Evolutionary conservation across 2,329 filamentous ascomycete species (phyloP).

Genomic region (Aspergillus sp.): DNA sequence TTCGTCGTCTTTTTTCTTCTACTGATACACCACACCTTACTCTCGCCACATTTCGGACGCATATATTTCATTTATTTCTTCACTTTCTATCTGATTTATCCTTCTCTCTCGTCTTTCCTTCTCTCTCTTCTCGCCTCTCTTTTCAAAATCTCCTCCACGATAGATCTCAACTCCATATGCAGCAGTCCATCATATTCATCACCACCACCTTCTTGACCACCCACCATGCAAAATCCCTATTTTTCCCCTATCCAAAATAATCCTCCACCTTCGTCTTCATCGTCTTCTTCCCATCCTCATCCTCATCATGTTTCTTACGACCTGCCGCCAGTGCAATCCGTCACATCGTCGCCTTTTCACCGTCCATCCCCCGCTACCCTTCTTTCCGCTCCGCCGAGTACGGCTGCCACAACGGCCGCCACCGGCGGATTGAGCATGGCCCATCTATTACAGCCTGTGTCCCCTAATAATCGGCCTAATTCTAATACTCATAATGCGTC

Average conservation of each 20-base stretch:
- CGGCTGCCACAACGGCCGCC: constrained; percentile 15
- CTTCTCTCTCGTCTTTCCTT: not conserved
- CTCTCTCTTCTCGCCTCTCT: not conserved
- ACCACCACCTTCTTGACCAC: not conserved
- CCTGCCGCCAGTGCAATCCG: constrained; percentile 30
- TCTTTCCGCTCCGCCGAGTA: constrained; percentile 33
- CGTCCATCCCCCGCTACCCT: constrained; percentile 21
- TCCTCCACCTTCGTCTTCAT: not conserved
- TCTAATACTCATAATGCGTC: not conserved
- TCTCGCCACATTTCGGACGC: not conserved
- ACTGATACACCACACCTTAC: not conserved
- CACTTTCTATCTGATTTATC: constrained; percentile 2
- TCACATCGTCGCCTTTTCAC: constrained; percentile 25
- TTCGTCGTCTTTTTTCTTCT: not conserved
- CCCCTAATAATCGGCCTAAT: not conserved
- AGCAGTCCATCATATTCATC: not conserved
- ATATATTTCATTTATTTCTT: not conserved
- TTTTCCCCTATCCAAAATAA: constrained; percentile 20
- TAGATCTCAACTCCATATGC: not conserved
- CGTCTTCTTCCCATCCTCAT: not conserved
- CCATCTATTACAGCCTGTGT: not conserved
- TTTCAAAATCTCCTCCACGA: not conserved
- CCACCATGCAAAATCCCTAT: constrained; percentile 29
- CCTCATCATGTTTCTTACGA: constrained; percentile 24
- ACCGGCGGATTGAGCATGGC: constrained; percentile 33